Conservation (phyloP, 352 stramenopile species). For the Globisporangium apiculatum region DNA sequence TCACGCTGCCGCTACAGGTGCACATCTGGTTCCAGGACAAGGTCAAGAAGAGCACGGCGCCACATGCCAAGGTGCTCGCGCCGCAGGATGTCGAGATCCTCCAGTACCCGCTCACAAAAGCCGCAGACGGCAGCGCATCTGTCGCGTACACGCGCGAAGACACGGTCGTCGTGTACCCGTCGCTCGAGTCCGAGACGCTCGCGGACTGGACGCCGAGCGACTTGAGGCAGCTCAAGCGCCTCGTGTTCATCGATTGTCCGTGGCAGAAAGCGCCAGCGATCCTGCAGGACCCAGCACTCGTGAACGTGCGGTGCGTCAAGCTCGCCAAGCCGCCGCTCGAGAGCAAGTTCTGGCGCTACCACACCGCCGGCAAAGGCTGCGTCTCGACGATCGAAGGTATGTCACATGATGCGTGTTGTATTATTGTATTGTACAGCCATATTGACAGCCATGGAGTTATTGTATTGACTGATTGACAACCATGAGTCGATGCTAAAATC, state of each 20-base stretch:
- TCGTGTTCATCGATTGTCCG: conserved; percentile 85
- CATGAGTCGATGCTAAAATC: too few relatives aligned
- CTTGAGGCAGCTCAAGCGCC: conserved; percentile 44
- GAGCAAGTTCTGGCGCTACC: conserved; percentile 87
- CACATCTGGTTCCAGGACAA: conserved; percentile 88
- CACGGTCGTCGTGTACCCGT: conserved; percentile 78
- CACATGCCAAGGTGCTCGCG: conserved; percentile 78
- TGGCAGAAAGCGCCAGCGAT: conserved; percentile 85
- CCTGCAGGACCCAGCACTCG: conserved; percentile 43
- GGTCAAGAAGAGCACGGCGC: conserved; percentile 84
- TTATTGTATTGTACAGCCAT: background rate
- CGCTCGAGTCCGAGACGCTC: conserved; percentile 58
- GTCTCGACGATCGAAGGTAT: conserved; percentile 89
- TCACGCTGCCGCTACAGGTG: conserved; percentile 66
- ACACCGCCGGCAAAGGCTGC: conserved; percentile 74
- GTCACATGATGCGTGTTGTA: conserved; percentile 6
- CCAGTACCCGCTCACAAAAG: conserved; percentile 33
- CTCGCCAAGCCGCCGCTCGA: conserved; percentile 65
- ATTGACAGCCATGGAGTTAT: background rate
- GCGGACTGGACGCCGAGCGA: conserved; percentile 48
- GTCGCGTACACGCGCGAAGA: conserved; percentile 52
- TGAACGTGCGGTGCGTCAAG: conserved; percentile 64
- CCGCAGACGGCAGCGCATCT: background rate
- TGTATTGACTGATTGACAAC: too few relatives aligned
- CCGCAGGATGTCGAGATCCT: conserved; percentile 68